Conservation (phyloP, 345 rosid genomes). For the Garcia nutans region DNA sequence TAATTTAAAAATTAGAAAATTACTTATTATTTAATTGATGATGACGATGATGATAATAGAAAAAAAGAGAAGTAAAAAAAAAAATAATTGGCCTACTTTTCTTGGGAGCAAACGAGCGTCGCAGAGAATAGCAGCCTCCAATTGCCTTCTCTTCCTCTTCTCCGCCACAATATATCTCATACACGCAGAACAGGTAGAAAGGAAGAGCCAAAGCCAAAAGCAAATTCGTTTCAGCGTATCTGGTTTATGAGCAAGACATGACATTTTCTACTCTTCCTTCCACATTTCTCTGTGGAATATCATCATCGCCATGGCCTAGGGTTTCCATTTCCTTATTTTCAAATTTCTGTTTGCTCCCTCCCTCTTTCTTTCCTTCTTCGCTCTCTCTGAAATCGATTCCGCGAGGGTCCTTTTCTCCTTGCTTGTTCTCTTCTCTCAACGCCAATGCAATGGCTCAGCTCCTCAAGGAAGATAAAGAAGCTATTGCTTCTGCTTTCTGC, state of each 20-base stretch:
- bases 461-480: slow-evolving; percentile 60
- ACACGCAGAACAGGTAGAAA: too few species aligned
- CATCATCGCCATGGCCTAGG: slow-evolving; percentile 9
- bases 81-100: too few species aligned
- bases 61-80: too few species aligned
- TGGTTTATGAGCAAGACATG: slow-evolving; percentile 8
- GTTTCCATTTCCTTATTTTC: slow-evolving; percentile 13
- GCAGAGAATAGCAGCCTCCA: background rate
- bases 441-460: slow-evolving; percentile 63
- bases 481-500: slow-evolving; percentile 24
- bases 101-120: background rate
- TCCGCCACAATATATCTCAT: background rate
- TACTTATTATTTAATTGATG: too few species aligned
- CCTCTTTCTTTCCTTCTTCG: slow-evolving; percentile 20
- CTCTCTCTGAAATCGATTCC: slow-evolving; percentile 33
- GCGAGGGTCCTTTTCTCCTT: slow-evolving; percentile 35
- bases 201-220: background rate
- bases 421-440: slow-evolving; percentile 27
- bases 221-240: too few species aligned
- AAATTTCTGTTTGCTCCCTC: slow-evolving; percentile 12
- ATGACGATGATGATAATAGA: too few species aligned
- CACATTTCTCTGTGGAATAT: background rate
- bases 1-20: too few species aligned
- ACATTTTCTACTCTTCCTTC: slow-evolving; percentile 3
- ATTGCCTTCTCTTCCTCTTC: background rate